phyloP scores from a whole-genome alignment of 163 green algal species.

The Trebouxiophyceae sp. region DNA sequence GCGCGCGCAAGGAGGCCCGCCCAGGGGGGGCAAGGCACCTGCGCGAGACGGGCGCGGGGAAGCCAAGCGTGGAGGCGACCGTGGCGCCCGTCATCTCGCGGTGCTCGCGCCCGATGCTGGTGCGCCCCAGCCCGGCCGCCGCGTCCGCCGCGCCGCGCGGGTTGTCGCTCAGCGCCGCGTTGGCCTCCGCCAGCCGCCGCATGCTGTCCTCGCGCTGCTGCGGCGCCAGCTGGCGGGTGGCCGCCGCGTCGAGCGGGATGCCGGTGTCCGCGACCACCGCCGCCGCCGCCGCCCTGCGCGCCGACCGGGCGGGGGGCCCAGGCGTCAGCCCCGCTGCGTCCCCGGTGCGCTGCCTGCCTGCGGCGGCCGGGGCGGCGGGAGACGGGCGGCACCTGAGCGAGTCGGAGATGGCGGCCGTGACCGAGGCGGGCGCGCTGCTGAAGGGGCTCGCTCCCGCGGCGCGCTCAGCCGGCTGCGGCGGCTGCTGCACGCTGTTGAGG shows the following conservation, averaged over 20 bases:
- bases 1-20: too few relatives aligned
- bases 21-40: too few relatives aligned
- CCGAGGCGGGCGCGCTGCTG: neutral
- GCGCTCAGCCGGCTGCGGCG: too few relatives aligned
- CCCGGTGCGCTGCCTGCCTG: too few relatives aligned
- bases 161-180: neutral
- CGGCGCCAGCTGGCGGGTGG: neutral
- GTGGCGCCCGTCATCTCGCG: neutral
- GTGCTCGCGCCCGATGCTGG: neutral
- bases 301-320: too few relatives aligned
- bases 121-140: neutral
- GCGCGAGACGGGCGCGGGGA: neutral
- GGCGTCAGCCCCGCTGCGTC: too few relatives aligned
- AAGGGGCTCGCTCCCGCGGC: too few relatives aligned
- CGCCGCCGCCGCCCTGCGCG: neutral
- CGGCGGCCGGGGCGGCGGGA: too few relatives aligned
- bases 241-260: neutral
- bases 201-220: neutral
- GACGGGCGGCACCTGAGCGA: neutral
- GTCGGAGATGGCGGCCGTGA: neutral
- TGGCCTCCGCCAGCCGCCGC: neutral
- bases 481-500: constrained; percentile 5
- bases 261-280: neutral
- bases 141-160: neutral
- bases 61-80: neutral